Evolutionary conservation across 2,329 filamentous ascomycete species (phyloP).

Genomic region (Neonectria sp.): DNA sequence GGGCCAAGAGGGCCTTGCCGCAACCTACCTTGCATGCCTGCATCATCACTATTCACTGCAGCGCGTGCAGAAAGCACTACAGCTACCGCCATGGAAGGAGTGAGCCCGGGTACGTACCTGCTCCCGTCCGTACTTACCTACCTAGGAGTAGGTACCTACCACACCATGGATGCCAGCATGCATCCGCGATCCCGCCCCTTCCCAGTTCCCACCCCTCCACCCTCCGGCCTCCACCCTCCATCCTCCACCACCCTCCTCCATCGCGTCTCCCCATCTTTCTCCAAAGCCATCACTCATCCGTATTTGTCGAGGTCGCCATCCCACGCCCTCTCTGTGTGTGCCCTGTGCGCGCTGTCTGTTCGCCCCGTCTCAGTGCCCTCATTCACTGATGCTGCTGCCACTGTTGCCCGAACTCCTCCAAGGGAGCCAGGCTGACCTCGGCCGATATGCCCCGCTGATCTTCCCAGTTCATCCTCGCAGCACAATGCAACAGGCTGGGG

Average conservation of each 20-base stretch:
- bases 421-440: slow-evolving; percentile 36
- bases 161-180: slow-evolving; percentile 14
- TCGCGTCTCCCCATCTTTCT: slow-evolving; percentile 40
- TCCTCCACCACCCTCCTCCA: slow-evolving; percentile 18
- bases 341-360: slow-evolving; percentile 20
- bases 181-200: slow-evolving; percentile 43
- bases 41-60: not conserved
- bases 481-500: slow-evolving; percentile 35
- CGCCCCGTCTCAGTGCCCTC: slow-evolving; percentile 35
- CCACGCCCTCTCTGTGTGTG: not conserved
- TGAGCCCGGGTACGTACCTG: slow-evolving; percentile 1
- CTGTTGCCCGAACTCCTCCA: too few species aligned
- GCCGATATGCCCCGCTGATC: slow-evolving; percentile 48
- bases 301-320: slow-evolving; percentile 26
- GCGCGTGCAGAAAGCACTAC: not conserved
- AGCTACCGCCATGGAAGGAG: not conserved
- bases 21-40: not conserved
- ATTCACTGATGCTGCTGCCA: not conserved
- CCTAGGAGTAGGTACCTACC: too few species aligned
- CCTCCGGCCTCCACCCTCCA: slow-evolving; percentile 6
- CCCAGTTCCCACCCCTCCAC: slow-evolving; percentile 14
- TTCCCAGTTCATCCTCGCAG: slow-evolving; percentile 39
- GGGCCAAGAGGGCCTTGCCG: slow-evolving; percentile 1
- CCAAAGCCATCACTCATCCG: slow-evolving; percentile 39
- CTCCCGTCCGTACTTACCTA: not conserved